Conservation (phyloP, 1,284 basidiomycete species). For the Ustilago tritici region DNA sequence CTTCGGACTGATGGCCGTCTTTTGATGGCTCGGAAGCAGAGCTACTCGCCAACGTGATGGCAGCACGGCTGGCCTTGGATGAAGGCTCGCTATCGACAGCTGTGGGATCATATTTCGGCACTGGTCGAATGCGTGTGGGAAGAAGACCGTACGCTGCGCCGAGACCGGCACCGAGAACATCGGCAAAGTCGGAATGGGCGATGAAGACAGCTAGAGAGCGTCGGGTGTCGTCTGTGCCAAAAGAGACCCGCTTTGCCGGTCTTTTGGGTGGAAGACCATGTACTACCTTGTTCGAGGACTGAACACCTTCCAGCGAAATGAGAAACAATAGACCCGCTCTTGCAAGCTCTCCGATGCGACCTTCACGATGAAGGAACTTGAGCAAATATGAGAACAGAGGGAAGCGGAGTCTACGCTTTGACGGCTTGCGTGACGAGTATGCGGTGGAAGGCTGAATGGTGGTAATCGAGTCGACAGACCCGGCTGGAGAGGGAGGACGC, state of each 20-base stretch:
- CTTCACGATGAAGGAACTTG: conserved; percentile 93
- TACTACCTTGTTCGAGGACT: conserved; percentile 4
- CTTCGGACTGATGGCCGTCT: conserved; percentile 14
- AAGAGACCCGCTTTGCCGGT: conserved; percentile 28
- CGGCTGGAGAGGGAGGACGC: conserved; percentile 38
- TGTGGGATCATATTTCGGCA: conserved; percentile 37
- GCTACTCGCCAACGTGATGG: conserved; percentile 46
- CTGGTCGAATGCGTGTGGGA: conserved; percentile 71
- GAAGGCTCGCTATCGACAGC: conserved; percentile 16
- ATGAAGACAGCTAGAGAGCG: conserved; percentile 89
- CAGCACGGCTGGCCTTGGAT: conserved; percentile 3
- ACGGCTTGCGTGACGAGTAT: conserved; percentile 11
- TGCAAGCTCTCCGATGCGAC: conserved; percentile 91
- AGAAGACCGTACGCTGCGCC: conserved; percentile 92
- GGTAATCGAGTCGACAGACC: conserved; percentile 45
- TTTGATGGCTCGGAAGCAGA: conserved; percentile 14
- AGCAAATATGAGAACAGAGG: conserved; percentile 87
- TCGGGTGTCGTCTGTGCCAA: conserved; percentile 34
- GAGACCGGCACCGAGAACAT: conserved; percentile 92
- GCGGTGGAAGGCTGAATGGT: conserved; percentile 45
- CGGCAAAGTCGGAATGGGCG: conserved; percentile 93
- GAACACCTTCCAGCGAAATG: conserved; percentile 78
- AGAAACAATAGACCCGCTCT: conserved; percentile 90
- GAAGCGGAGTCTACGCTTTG: conserved; percentile 47
- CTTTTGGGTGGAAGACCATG: conserved; percentile 1